Evolutionary conservation across 2,329 filamentous ascomycete species (phyloP), one percentile per base, ranked within the genome.

Genomic region (Nemania abortiva): DNA sequence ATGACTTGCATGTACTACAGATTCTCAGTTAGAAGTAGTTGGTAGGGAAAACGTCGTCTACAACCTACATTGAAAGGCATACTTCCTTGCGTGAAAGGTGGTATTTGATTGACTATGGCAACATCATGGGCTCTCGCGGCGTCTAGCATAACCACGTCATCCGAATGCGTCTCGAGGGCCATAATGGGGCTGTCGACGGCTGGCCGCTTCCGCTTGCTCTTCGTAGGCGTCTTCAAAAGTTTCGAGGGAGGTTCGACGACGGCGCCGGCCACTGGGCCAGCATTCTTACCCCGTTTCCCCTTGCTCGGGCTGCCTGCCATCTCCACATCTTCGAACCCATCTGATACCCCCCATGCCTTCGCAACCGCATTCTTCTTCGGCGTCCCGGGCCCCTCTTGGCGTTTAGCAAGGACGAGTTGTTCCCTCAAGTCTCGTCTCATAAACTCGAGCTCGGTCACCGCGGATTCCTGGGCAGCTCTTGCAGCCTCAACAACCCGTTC

Each of bases 301-400:
- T 87, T 88, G 75, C 80, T 85, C 0, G 87, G 88, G 65, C 87
- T 89, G 5, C 79, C 77, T 7, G 84, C 82, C 63, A 88, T 82
- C 70, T 89, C 87, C 71, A 88, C 82, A 68, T 93, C 89, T 68
- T 95, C 92, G 74, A 96, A 96, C 0, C 93, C 93, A 79, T 96
- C 93, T 1, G 91, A 87, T 58, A 92, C 82, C 1, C 86, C 84
- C 80, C 87, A 87, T 0, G 82, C 80, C 77, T 86, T 89, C 31
- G 84, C 79, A 1, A 81, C 77, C 72, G 82, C 84, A 34, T 84
- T 85, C 77, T 88, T 90, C 75, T 86, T 92, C 2, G 90, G 90
- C 0, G 91, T 93, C 3, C 74, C 74, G 3, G 73, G 75, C 22
- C 77, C 77, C 18, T 84, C 86, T 74, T 83, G 87, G 65, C 87